Percentiles rank a stretch among this genome's conserved stretches.
phyloP scores from a whole-genome alignment of 768 basidiomycete species.

The Lyophyllum atratum region DNA sequence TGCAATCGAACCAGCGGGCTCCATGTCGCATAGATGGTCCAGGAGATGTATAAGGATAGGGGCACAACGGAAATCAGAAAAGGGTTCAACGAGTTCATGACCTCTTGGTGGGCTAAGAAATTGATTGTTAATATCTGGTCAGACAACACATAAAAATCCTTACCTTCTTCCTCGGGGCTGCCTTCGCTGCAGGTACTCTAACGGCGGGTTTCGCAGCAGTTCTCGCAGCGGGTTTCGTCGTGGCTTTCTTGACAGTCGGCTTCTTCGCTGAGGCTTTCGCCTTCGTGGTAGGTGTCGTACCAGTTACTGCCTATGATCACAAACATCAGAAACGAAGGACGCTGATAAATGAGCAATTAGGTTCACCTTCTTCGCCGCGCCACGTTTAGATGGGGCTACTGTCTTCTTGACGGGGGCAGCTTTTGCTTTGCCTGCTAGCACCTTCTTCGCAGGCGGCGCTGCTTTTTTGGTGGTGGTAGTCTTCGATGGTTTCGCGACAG shows the following conservation, averaged over 20 bases:
- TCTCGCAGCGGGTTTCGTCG: conserved; percentile 28
- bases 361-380: conserved; percentile 41
- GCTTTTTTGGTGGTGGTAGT: conserved; percentile 24
- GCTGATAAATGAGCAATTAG: background rate
- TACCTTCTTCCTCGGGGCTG: conserved; percentile 38
- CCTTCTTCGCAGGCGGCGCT: conserved; percentile 30
- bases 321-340: background rate
- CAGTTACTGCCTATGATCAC: conserved; percentile 38
- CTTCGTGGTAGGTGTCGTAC: conserved; percentile 41
- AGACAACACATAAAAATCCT: conserved; percentile 3
- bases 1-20: background rate
- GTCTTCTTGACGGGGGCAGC: conserved; percentile 38
- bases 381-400: conserved; percentile 34
- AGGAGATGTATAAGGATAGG: conserved; percentile 11
- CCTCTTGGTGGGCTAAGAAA: conserved; percentile 29
- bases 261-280: conserved; percentile 46
- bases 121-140: background rate
- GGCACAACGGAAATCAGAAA: background rate
- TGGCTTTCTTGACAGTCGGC: conserved; percentile 33
- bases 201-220: conserved; percentile 28
- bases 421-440: conserved; percentile 38
- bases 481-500: conserved; percentile 35
- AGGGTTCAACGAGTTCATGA: conserved; percentile 13
- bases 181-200: conserved; percentile 18
- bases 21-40: conserved; percentile 7